Conservation (phyloP, 2,329 filamentous ascomycete species). For the Claviceps citrina region DNA sequence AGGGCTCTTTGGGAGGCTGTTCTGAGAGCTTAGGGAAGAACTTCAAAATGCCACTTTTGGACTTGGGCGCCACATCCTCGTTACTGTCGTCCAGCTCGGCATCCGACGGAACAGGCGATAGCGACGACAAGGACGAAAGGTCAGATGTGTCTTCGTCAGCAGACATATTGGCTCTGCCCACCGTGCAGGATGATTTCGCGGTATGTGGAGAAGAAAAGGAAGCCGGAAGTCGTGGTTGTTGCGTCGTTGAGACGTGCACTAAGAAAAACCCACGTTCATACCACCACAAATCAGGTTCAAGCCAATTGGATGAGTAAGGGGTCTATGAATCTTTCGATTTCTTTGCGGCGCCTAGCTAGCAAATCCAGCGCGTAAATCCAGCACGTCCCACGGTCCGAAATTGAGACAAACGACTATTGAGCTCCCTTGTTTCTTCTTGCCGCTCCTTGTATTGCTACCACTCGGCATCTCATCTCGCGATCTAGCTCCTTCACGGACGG, state of each 20-base stretch:
- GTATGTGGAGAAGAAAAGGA: constrained; percentile 15
- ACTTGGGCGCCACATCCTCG: constrained; percentile 24
- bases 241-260: constrained; percentile 16
- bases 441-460: neutral
- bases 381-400: neutral
- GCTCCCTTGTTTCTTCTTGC: neutral
- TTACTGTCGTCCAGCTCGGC: constrained; percentile 34
- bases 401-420: neutral
- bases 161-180: constrained; percentile 29
- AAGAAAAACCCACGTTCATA: constrained; percentile 11
- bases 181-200: constrained; percentile 12
- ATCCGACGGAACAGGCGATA: constrained; percentile 29
- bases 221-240: constrained; percentile 13
- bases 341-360: constrained; percentile 9
- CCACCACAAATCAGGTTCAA: constrained; percentile 19
- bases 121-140: constrained; percentile 41
- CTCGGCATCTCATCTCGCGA: neutral
- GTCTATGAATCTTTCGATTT: constrained; percentile 7
- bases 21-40: constrained; percentile 48
- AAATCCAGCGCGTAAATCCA: constrained; percentile 2
- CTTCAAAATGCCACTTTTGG: constrained; percentile 46
- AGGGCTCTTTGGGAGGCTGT: constrained; percentile 37
- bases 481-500: neutral
- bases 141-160: constrained; percentile 48
- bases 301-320: constrained; percentile 17